Conservation (phyloP, 805 yeast genomes). For the Monosporozyma yasuniensis region DNA sequence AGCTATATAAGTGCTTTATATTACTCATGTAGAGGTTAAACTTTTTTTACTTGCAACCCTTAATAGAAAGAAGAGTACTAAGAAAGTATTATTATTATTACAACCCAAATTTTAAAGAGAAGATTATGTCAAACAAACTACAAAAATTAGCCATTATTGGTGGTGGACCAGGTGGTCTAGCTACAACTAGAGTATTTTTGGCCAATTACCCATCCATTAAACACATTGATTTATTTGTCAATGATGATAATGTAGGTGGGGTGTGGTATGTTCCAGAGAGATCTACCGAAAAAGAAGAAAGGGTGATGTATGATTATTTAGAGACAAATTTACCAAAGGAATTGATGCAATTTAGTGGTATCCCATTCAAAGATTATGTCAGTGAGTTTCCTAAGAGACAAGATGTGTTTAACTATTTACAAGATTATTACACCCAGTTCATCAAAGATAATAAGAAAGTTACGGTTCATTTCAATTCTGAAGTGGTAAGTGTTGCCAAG, state of each 20-base stretch:
- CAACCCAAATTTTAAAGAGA: not conserved
- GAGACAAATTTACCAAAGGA: constrained; percentile 62
- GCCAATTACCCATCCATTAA: constrained; percentile 40
- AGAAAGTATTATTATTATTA: not conserved
- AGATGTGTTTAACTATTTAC: constrained; percentile 55
- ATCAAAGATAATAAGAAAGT: constrained; percentile 18
- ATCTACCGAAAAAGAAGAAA: constrained; percentile 11
- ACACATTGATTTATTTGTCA: constrained; percentile 49
- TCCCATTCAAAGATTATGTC: constrained; percentile 39
- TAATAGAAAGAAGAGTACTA: too few species aligned
- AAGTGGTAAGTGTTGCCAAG: constrained; percentile 19
- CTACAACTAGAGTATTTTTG: constrained; percentile 52
- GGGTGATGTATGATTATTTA: constrained; percentile 52
- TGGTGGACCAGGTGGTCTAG: constrained; percentile 70
- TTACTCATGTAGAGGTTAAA: too few species aligned
- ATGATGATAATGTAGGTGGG: constrained; percentile 59
- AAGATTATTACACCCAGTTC: constrained; percentile 37
- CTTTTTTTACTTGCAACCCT: too few species aligned
- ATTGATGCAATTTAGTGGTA: constrained; percentile 56
- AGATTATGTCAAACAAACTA: not conserved
- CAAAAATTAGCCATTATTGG: constrained; percentile 57
- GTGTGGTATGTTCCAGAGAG: constrained; percentile 54
- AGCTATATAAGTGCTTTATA: too few species aligned
- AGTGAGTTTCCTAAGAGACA: constrained; percentile 51
- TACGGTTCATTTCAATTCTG: constrained; percentile 21